Evolutionary conservation across 1,284 basidiomycete species (phyloP).

Genomic region (Schizopora paradoxa): DNA sequence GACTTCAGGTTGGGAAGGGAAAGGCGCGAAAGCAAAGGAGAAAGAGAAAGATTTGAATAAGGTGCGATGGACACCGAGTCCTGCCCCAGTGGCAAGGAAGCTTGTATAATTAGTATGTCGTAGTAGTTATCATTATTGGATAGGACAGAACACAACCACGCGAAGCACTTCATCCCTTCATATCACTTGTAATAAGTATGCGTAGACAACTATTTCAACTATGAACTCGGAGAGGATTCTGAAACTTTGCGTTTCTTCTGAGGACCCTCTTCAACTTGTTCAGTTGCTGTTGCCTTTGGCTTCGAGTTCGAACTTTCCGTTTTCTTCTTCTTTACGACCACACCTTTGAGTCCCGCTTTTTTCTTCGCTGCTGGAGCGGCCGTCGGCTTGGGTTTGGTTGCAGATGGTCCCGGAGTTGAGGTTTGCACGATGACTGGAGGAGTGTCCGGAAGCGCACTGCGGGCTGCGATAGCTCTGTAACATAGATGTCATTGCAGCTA

Average conservation of each 20-base stretch:
- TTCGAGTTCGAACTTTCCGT: slow-evolving; percentile 34
- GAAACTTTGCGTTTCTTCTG: slow-evolving; percentile 54
- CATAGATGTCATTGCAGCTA: slow-evolving; percentile 18
- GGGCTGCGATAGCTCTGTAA: slow-evolving; percentile 67
- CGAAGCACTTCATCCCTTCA: too few relatives aligned
- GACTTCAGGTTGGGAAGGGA: slow-evolving; percentile 53
- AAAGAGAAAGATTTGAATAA: slow-evolving; percentile 57
- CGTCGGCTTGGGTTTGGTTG: slow-evolving; percentile 26
- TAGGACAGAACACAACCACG: too few relatives aligned
- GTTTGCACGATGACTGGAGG: slow-evolving; percentile 37
- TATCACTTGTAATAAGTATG: too few relatives aligned
- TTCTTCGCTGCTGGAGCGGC: slow-evolving; percentile 41
- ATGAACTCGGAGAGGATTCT: slow-evolving; percentile 25
- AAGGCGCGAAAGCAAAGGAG: slow-evolving; percentile 24
- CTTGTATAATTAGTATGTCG: slow-evolving; percentile 24
- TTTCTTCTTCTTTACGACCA: slow-evolving; percentile 69
- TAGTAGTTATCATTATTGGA: too few relatives aligned
- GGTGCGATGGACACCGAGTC: slow-evolving; percentile 80
- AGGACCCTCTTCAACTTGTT: slow-evolving; percentile 26
- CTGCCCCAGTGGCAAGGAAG: slow-evolving; percentile 35
- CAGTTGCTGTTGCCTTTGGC: slow-evolving; percentile 16
- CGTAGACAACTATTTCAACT: slow-evolving; percentile 16
- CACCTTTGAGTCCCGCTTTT: slow-evolving; percentile 53
- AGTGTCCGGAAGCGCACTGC: slow-evolving; percentile 48
- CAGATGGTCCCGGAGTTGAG: slow-evolving; percentile 19